Base-by-base conservation (phyloP, 148 eudicot genomes). In the Chenopodium berlandieri region DNA sequence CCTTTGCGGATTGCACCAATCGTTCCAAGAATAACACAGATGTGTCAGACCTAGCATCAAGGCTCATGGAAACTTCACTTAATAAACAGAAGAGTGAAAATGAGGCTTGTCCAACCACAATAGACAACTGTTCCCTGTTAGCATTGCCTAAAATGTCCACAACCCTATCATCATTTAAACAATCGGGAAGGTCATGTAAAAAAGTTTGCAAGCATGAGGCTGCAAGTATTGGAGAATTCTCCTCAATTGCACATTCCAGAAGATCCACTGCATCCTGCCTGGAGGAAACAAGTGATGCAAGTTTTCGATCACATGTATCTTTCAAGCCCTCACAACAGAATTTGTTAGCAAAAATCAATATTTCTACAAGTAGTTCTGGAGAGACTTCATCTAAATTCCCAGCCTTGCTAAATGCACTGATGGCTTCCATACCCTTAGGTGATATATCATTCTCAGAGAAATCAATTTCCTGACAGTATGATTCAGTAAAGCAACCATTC, bases 131-230 rank as follows among this genome's bases (percentile, higher is more conserved):
- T 64, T 87, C 89, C 78, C 78, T 88, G 80, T 89, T 92, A 32
- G 86, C 91, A 78, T 87, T 83, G 83, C 91, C 81, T 47, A 94
- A 83, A 50, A 94, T 84, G 79, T 90, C 86, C 82, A 91, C 90
- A 69, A 91, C 92, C 82, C 81, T 89, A 74, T 84, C 81, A 48
- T 94, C 91, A 23, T 87, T 69, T 69, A 96, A 85, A 84, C 89
- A 87, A 71, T 89, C 89, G 3, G 98, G 97, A 74, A 94, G 91
- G 67, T 96, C 98, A 25, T 90, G 96, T 40, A 96, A 83, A 85
- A 96, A 90, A 31, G 92, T 89, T 85, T 96, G 99, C 91, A 96
- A 90, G 82, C 98, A 94, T 12, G 99, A 90, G 47, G 94, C 95
- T 23, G 93, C 98, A 77, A 96, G 92, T 65, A 96, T 88, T 25